phyloP scores from a whole-genome alignment of 768 basidiomycete species.

The Russula griseocarnosa region DNA sequence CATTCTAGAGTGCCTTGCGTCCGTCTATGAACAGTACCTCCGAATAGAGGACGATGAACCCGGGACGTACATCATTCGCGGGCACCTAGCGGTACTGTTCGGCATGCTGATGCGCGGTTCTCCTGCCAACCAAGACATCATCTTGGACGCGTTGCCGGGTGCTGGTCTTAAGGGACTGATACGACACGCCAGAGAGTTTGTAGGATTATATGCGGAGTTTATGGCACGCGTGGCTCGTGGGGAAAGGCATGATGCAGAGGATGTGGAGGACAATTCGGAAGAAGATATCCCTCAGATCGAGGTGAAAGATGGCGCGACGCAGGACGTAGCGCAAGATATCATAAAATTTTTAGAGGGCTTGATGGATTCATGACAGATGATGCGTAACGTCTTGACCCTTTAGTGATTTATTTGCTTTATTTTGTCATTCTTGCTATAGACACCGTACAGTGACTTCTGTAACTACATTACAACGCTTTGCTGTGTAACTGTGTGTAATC shows the following conservation, averaged over 20 bases:
- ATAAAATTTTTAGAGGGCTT: slow-evolving; percentile 51
- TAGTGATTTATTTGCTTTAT: slow-evolving; percentile 14
- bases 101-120: slow-evolving; percentile 45
- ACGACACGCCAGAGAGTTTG: slow-evolving; percentile 40
- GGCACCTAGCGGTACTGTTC: slow-evolving; percentile 73
- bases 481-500: not conserved
- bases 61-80: slow-evolving; percentile 50
- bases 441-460: slow-evolving; percentile 6
- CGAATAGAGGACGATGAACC: slow-evolving; percentile 32
- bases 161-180: slow-evolving; percentile 36
- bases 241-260: slow-evolving; percentile 19
- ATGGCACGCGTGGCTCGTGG: slow-evolving; percentile 31
- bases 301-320: slow-evolving; percentile 29
- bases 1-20: slow-evolving; percentile 49
- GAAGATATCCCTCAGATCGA: slow-evolving; percentile 10
- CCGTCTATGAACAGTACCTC: slow-evolving; percentile 46
- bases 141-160: slow-evolving; percentile 40
- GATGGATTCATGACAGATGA: slow-evolving; percentile 25
- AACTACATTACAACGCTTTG: not conserved
- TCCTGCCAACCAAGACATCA: slow-evolving; percentile 34
- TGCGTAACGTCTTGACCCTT: not conserved
- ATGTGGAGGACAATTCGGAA: slow-evolving; percentile 21
- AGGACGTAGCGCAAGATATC: slow-evolving; percentile 40
- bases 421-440: not conserved
- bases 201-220: slow-evolving; percentile 41